A percentile compares a stretch with the other conserved stretches of the same genome.
These are phyloP conservation scores for Mytilinidion resinicola DNA, from an alignment of 495 filamentous ascomycete genomes.

Conservation along the genomic window DNA sequence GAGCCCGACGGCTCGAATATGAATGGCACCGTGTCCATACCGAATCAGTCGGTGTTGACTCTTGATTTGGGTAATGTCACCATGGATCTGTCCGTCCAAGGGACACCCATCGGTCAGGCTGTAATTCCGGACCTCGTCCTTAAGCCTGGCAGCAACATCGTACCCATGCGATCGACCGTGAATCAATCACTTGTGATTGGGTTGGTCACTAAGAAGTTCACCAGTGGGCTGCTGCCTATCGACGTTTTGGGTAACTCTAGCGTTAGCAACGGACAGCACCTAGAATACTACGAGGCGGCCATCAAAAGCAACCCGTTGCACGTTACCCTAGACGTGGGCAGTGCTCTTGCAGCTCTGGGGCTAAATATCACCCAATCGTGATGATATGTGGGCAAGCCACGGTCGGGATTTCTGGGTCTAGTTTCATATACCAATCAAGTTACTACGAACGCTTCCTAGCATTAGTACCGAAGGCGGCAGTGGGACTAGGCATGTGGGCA, in stretches of 20 bases:
- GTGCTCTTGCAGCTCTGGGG: slow-evolving; percentile 29
- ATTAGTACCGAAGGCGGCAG: too few species aligned
- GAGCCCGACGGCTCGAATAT: slow-evolving; percentile 53
- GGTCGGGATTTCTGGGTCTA: neutral
- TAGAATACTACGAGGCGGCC: slow-evolving; percentile 57
- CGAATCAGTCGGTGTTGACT: slow-evolving; percentile 62
- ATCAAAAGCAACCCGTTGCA: slow-evolving; percentile 39
- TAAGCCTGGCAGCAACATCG: slow-evolving; percentile 53
- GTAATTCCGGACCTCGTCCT: slow-evolving; percentile 54
- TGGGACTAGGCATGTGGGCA: too few species aligned
- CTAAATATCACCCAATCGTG: neutral
- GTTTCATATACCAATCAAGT: too few species aligned
- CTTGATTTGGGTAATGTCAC: slow-evolving; percentile 62
- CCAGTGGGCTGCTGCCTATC: slow-evolving; percentile 54
- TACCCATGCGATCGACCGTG: slow-evolving; percentile 50
- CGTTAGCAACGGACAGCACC: slow-evolving; percentile 50
- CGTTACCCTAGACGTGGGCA: slow-evolving; percentile 40
- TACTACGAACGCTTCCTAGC: too few species aligned
- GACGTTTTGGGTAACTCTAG: slow-evolving; percentile 52
- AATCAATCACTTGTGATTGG: slow-evolving; percentile 45
- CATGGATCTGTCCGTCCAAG: slow-evolving; percentile 51
- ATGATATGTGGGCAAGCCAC: neutral
- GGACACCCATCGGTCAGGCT: slow-evolving; percentile 47
- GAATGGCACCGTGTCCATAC: slow-evolving; percentile 56
- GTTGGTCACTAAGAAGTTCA: slow-evolving; percentile 39